Percentiles rank a stretch among this genome's conserved stretches.
Conservation (phyloP, 139 green algal genomes). For the Pleodorina starrii region DNA sequence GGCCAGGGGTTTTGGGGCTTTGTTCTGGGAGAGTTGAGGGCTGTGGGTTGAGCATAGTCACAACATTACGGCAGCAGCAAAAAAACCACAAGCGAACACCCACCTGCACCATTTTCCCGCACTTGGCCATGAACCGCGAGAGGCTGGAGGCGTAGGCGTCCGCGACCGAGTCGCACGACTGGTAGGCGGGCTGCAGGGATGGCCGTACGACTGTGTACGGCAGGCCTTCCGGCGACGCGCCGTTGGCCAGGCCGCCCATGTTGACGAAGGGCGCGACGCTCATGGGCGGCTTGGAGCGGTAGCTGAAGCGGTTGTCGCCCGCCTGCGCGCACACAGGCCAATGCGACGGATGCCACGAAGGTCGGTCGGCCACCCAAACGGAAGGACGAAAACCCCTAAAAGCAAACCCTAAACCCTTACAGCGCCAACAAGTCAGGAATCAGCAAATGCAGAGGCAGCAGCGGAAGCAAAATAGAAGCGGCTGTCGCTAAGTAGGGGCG, state of each 20-base stretch:
- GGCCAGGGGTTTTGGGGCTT: no score
- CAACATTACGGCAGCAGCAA: no score
- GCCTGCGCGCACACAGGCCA: not conserved
- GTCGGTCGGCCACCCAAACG: no score
- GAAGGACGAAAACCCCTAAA: no score
- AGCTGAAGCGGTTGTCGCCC: constrained; percentile 47
- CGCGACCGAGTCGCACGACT: not conserved
- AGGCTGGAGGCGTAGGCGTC: constrained; percentile 1
- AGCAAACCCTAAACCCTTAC: no score
- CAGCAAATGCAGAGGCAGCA: no score
- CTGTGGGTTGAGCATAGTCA: no score
- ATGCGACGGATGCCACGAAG: no score
- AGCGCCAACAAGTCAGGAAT: no score
- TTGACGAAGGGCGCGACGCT: constrained; percentile 15
- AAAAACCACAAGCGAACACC: not conserved
- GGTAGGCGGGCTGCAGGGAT: constrained; percentile 7
- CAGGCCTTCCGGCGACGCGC: constrained; percentile 32
- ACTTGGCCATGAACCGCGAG: constrained; percentile 30
- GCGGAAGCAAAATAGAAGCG: no score
- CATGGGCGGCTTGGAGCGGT: not conserved
- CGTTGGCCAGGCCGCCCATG: constrained; percentile 42
- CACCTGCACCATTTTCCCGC: constrained; percentile 43
- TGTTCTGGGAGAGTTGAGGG: no score
- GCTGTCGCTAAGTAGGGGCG: no score
- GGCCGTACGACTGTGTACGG: constrained; percentile 20